Evolutionary conservation across 2,329 filamentous ascomycete species (phyloP), one percentile per base, ranked within the genome.

Genomic region (Leptodontidium sp.): DNA sequence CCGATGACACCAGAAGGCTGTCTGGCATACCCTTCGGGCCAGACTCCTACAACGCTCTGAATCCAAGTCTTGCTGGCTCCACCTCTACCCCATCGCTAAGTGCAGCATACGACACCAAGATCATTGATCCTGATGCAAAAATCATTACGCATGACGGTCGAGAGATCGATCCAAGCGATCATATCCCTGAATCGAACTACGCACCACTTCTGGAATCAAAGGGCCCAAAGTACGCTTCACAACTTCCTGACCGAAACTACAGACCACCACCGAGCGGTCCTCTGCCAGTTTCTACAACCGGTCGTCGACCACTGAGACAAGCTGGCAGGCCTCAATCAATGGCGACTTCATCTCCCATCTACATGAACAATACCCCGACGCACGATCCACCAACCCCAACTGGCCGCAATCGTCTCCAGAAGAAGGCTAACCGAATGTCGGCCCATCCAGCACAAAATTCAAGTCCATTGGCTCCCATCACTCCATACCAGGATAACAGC

Each of bases 131-230:
- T 0, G 85, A 86, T 63, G 90, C 88, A 9, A 93, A 93, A 75
- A 93, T 94, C 70, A 89, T 94, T 64, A 91, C 88, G 0, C 86
- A 91, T 71, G 91, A 93, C 76, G 92, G 92, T 7, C 86, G 90
- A 66, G 90, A 93, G 75, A 86, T 95, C 66, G 92, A 95, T 76
- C 92, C 92, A 0, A 93, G 91, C 0, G 92, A 95, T 78, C 92
- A 94, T 76, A 83, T 94, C 15, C 92, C 92, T 0, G 87, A 93
- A 77, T 76, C 75, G 2, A 78, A 78, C 63, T 78, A 77, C 67
- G 77, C 77, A 4, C 76, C 77, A 21, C 71, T 78, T 1, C 73
- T 74, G 6, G 75, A 77, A 62, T 84, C 86, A 26, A 91, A 90
- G 76, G 82, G 81, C n/a, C 73, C 76, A 8, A 79, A 80, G 57